Base-by-base conservation (phyloP, 192 early-diverging fungal genomes). In the Coemansia pectinata region DNA sequence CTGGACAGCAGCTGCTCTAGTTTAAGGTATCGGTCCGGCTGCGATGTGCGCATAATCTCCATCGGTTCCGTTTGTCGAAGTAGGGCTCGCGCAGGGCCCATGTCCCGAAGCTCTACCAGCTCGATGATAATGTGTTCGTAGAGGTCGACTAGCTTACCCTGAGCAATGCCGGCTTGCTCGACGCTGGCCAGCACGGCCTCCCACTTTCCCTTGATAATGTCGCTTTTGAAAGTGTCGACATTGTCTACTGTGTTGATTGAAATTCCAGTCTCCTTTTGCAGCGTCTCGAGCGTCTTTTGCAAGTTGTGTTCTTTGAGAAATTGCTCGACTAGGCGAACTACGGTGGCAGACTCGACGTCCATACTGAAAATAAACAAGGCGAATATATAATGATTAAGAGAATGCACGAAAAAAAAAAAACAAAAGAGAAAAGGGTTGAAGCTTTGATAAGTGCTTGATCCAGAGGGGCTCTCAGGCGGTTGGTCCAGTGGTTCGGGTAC, bases 71-170 rank as follows among this genome's bases (percentile, higher is more conserved):
- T 98, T 65, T 97, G 92, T 41, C 93, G 79, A 67, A 99, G 75
- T 45, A 97, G 74, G 2, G 90, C 91, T 19, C 94, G 82, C 1
- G 95, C 96, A 12, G 95, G 93, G 8, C 86, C 88, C 4, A 93
- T 76, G 71, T 99, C 95, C 8, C 87, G 78, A 70, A 88, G 81
- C 67, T 99, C 97, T 7, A 93, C 86, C 10, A 97, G 81, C 67
- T 99, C 97, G 38, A 96, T 77, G 15, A 93, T 81, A 36, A 98
- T 94, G 36, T 95, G 93, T 77, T 98, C 96, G 76, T 96, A 96
- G 2, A 98, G 84, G 69, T 94, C 93, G 55, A 92, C 74, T 31
- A 95, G 85, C 63, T 93, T 92, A 27, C 84, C 79, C 19, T 85
- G 85, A 11, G 91, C 84, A 8, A 96, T 77, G 39, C 84, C 88